Evolutionary conservation across 768 basidiomycete genomes (phyloP), one percentile per base, ranked within the genome.

Genomic region (Strobilomyces dryophilus): DNA sequence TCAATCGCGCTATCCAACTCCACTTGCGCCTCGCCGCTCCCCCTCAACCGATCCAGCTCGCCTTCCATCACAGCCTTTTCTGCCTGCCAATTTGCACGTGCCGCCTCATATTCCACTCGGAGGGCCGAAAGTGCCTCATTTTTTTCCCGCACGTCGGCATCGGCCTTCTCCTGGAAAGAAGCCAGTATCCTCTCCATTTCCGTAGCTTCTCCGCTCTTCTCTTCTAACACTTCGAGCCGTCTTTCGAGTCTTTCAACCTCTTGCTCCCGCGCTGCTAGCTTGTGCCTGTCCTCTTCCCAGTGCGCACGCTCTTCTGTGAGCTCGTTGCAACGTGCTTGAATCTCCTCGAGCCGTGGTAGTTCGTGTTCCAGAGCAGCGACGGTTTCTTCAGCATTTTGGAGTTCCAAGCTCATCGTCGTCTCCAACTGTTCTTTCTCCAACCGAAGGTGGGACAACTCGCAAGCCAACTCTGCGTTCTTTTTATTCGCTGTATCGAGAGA

Each of bases 341-440:
- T 64, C 8, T 72, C 73, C 52, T 79, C 78, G 29, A 83, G 66
- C 54, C 74, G 72, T 8, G 76, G 78, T 26, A 84, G 60, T 49
- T 87, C 80, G 50, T 72, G 66, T 66, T 85, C 79, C 48, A 89
- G 61, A 1, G 78, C 75, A 17, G 71, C 68, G 40, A 86, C 81
- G 34, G 79, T 83, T 45, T 87, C 87, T 61, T 87, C 80, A 1
- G 85, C 82, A 43, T 68, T 78, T 63, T 85, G 83, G 36, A 87
- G 68, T 54, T 90, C 87, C 73, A 84, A 74, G 1, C 75, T 74
- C 72, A 85, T 74, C 55, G 77, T 76, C 2, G 82, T 82, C 65
- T 88, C 83, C 14, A 84, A 71, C 59, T 87, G 78, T 45, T 82
- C 78, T 70, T 87, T 90, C 65, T 91, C 89, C 50, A 85, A 62